These are phyloP conservation scores for Capsicum baccatum DNA, from an alignment of 257 asterid species.

Conservation along the genomic window DNA sequence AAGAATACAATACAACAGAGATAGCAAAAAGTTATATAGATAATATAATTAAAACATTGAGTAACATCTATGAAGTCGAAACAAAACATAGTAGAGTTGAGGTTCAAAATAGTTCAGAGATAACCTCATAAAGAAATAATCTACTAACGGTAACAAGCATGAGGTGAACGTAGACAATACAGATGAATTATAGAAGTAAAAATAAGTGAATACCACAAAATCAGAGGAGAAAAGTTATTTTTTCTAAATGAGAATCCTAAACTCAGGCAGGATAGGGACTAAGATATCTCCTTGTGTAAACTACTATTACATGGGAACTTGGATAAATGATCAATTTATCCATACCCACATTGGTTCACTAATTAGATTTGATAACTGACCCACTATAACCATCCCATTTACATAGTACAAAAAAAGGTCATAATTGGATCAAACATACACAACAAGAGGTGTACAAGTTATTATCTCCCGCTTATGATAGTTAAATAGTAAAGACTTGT, in stretches of 20 bases:
- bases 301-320: constrained; percentile 3
- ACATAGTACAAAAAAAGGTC: background rate
- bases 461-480: background rate
- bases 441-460: background rate
- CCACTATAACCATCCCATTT: background rate
- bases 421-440: background rate
- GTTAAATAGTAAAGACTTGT: constrained; percentile 18
- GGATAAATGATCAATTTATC: background rate
- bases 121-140: background rate
- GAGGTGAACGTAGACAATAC: background rate
- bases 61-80: background rate
- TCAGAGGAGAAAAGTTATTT: background rate
- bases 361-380: constrained; percentile 16
- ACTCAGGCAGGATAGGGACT: constrained; percentile 6
- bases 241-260: background rate
- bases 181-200: constrained; percentile 3
- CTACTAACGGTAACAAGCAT: background rate
- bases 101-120: constrained; percentile 23
- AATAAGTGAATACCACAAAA: background rate
- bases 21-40: constrained; percentile 1
- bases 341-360: background rate
- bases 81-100: background rate
- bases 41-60: constrained; percentile 10
- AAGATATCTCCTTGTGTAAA: constrained; percentile 3
- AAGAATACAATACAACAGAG: background rate